phyloP scores from a whole-genome alignment of 257 asterid species.

The Apocynum venetum region DNA sequence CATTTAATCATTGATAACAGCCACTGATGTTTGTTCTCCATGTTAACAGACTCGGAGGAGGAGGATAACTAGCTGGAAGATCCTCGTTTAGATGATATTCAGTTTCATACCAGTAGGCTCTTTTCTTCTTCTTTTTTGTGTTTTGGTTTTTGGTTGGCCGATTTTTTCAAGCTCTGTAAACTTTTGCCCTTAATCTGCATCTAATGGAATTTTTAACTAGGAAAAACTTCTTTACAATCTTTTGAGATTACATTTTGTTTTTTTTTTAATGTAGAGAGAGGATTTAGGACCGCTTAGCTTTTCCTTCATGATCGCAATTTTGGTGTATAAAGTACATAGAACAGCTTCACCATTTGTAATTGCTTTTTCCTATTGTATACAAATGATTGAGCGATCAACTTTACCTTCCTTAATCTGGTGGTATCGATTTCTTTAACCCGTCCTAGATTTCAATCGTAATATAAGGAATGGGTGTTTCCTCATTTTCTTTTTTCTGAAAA shows the following conservation, averaged over 20 bases:
- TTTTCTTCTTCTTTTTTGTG: neutral
- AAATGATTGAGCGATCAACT: conserved; percentile 4
- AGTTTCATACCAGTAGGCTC: neutral
- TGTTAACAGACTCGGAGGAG: conserved; percentile 55
- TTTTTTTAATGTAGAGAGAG: neutral
- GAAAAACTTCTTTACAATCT: neutral
- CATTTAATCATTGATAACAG: neutral
- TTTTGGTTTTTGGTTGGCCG: conserved; percentile 7
- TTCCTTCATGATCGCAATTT: conserved; percentile 1
- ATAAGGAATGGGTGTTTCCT: no score
- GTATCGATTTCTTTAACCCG: no score
- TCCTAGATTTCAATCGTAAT: no score
- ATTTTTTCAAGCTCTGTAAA: neutral
- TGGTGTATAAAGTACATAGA: conserved; percentile 16
- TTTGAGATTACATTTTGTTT: neutral
- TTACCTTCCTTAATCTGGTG: neutral
- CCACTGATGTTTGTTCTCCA: conserved; percentile 18
- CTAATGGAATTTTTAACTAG: neutral
- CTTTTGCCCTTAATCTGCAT: neutral
- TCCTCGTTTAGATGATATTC: conserved; percentile 4
- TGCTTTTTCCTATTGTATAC: neutral
- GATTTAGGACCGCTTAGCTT: conserved; percentile 5
- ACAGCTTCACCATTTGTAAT: neutral
- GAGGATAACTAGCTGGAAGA: conserved; percentile 45
- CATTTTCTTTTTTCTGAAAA: no score